These are phyloP conservation scores for Pisolithus albus DNA, from an alignment of 768 basidiomycete genomes.

Conservation along the genomic window DNA sequence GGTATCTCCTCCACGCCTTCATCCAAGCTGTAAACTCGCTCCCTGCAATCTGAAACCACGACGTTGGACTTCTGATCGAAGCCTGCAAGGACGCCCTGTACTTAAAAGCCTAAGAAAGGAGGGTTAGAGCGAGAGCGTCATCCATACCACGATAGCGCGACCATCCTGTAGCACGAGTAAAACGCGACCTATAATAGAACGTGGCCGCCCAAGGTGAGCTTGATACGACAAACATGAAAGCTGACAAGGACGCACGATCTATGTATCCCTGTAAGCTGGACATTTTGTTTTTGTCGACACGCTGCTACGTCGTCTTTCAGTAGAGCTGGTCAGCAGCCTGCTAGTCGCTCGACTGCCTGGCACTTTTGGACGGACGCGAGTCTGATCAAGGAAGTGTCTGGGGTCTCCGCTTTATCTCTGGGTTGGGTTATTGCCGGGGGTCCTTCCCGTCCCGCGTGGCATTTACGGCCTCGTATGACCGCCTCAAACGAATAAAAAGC, in stretches of 20 bases:
- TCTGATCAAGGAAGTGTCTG: background rate
- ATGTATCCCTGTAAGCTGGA: constrained; percentile 89
- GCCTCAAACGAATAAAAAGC: too few species aligned
- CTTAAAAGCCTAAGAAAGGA: constrained; percentile 2
- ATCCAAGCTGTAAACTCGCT: constrained; percentile 87
- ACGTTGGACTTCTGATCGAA: constrained; percentile 96
- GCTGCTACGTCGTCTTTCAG: background rate
- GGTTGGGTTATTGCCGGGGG: background rate
- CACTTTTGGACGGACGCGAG: background rate
- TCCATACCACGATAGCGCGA: constrained; percentile 81
- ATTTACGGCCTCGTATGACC: too few species aligned
- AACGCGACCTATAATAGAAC: constrained; percentile 59
- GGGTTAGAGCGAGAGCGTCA: background rate
- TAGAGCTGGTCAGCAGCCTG: background rate
- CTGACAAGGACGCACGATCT: constrained; percentile 51
- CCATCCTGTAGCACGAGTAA: constrained; percentile 95
- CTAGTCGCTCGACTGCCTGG: background rate
- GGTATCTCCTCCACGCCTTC: constrained; percentile 93
- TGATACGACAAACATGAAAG: background rate
- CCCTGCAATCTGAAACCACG: constrained; percentile 89
- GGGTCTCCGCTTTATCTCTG: background rate
- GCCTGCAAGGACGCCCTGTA: constrained; percentile 82
- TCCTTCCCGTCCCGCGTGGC: too few species aligned
- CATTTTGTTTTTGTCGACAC: constrained; percentile 45
- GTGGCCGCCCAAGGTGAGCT: too few species aligned